Evolutionary conservation across 1,284 basidiomycete genomes (phyloP).

Genomic region (Stereum hirsutum): DNA sequence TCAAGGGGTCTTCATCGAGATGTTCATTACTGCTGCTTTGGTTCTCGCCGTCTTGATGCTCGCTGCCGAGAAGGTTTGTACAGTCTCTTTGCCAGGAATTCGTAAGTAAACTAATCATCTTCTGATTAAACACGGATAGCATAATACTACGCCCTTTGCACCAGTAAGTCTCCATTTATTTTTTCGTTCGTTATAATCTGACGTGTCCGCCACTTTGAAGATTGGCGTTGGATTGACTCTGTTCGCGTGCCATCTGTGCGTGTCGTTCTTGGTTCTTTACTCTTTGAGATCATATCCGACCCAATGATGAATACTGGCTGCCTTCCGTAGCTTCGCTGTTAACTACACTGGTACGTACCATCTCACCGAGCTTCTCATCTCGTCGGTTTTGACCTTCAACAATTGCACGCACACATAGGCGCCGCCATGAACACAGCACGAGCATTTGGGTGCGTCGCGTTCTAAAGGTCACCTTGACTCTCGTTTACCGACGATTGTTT

Average conservation of each 20-base stretch:
- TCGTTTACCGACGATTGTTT: no score
- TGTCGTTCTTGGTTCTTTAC: conserved; percentile 5
- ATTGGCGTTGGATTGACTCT: conserved; percentile 66
- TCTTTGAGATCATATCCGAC: neutral
- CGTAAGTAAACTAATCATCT: no score
- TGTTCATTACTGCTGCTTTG: conserved; percentile 58
- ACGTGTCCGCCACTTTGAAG: conserved; percentile 17
- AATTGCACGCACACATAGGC: no score
- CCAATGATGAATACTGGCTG: neutral
- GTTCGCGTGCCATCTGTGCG: conserved; percentile 57
- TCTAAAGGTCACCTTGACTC: no score
- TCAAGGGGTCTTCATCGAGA: conserved; percentile 65
- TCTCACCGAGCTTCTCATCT: no score
- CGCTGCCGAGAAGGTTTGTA: conserved; percentile 63
- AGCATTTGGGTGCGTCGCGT: conserved; percentile 66
- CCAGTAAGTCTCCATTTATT: conserved; percentile 31
- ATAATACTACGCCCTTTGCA: conserved; percentile 61
- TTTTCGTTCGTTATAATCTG: neutral
- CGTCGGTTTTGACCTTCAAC: no score
- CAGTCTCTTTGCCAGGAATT: no score
- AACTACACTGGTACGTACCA: conserved; percentile 52
- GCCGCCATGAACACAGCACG: conserved; percentile 65
- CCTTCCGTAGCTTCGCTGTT: conserved; percentile 25
- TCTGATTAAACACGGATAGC: no score
- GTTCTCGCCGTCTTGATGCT: conserved; percentile 59